Evolutionary conservation across 2,329 filamentous ascomycete genomes (phyloP).

Genomic region (Colletotrichum filicis): DNA sequence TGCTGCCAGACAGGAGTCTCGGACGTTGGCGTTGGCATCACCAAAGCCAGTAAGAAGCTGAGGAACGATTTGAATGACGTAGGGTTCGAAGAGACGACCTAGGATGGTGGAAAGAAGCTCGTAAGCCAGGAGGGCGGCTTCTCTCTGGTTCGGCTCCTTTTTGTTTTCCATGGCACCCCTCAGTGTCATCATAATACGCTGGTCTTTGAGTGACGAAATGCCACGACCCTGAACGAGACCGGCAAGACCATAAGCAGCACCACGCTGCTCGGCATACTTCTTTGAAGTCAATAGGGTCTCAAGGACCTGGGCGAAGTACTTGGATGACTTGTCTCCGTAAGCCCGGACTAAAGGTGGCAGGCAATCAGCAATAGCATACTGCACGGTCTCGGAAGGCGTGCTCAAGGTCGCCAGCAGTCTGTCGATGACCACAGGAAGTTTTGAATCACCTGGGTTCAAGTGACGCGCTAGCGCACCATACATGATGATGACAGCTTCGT

Average conservation of each 20-base stretch:
- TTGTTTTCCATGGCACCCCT: conserved; percentile 92
- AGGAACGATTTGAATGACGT: conserved; percentile 94
- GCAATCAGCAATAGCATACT: conserved; percentile 95
- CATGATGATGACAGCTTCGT: conserved; percentile 97
- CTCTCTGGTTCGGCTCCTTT: conserved; percentile 88
- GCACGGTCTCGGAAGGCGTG: conserved; percentile 95
- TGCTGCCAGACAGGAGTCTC: conserved; percentile 91
- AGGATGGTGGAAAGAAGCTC: conserved; percentile 90
- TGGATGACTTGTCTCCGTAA: conserved; percentile 79
- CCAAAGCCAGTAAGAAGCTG: conserved; percentile 91
- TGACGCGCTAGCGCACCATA: conserved; percentile 95
- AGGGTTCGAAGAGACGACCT: conserved; percentile 92
- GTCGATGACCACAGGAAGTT: conserved; percentile 88
- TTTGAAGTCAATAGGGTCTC: conserved; percentile 87
- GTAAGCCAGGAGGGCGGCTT: conserved; percentile 89
- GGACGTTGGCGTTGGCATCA: conserved; percentile 87
- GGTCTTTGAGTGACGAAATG: conserved; percentile 83
- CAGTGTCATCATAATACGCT: conserved; percentile 85
- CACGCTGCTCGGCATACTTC: conserved; percentile 91
- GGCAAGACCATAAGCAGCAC: conserved; percentile 93
- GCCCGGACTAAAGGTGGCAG: conserved; percentile 89
- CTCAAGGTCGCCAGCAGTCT: conserved; percentile 87
- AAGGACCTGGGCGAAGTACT: conserved; percentile 84
- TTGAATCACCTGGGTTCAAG: conserved; percentile 83
- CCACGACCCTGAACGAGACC: conserved; percentile 92